These are phyloP conservation scores for Sporothrix schenckii DNA, from an alignment of 2,329 filamentous ascomycete genomes.

Conservation along the genomic window DNA sequence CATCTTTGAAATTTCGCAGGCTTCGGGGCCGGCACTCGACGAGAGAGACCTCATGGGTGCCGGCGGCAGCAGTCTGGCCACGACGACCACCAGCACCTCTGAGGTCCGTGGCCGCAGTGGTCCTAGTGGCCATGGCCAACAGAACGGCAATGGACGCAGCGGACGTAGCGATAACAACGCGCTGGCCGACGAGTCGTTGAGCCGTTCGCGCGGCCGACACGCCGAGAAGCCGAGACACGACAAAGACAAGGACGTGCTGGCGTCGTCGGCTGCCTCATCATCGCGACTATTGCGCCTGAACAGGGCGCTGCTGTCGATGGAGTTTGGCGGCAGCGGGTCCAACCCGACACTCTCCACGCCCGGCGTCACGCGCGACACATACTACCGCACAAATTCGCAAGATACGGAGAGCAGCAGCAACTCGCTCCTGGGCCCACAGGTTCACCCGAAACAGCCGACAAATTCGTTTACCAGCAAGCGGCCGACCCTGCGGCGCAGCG, in stretches of 20 bases:
- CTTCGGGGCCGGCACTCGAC: slow-evolving; percentile 43
- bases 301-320: slow-evolving; percentile 32
- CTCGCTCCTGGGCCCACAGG: background rate
- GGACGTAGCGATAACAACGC: background rate
- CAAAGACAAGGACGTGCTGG: background rate
- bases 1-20: slow-evolving; percentile 61
- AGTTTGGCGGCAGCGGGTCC: slow-evolving; percentile 31
- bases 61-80: background rate
- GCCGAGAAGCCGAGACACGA: background rate
- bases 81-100: slow-evolving; percentile 2
- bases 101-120: background rate
- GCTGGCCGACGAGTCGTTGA: background rate
- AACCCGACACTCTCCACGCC: slow-evolving; percentile 18
- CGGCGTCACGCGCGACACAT: slow-evolving; percentile 24
- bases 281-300: slow-evolving; percentile 32
- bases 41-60: slow-evolving; percentile 10
- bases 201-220: slow-evolving; percentile 13
- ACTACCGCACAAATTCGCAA: slow-evolving; percentile 31
- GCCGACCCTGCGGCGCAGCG: slow-evolving; percentile 21
- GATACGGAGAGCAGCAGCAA: slow-evolving; percentile 32
- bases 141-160: background rate
- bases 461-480: slow-evolving; percentile 23
- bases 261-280: slow-evolving; percentile 29
- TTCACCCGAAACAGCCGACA: background rate
- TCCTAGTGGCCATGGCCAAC: background rate